phyloP scores from a whole-genome alignment of 345 rosid genomes.

The Brassica incana region DNA sequence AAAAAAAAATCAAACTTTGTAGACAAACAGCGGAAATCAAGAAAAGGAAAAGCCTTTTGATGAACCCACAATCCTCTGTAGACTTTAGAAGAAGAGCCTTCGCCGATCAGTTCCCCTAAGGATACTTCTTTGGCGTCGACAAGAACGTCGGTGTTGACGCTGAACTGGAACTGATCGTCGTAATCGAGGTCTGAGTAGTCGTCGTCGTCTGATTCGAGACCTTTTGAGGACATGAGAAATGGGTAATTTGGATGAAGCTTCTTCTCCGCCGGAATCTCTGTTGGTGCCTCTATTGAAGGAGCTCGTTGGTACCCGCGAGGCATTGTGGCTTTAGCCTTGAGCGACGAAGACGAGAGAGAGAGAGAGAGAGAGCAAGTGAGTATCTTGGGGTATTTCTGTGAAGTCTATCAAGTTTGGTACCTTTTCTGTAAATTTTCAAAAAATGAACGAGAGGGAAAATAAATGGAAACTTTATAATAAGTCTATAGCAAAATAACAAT shows the following conservation, averaged over 20 bases:
- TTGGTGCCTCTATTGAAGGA: constrained; percentile 19
- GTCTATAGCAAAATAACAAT: background rate
- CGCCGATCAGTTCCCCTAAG: constrained; percentile 22
- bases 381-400: constrained; percentile 9
- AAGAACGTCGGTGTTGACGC: constrained; percentile 13
- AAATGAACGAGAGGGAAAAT: constrained; percentile 37
- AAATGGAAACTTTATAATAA: background rate
- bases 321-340: constrained; percentile 26
- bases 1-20: background rate
- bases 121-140: constrained; percentile 23
- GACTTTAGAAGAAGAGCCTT: constrained; percentile 32
- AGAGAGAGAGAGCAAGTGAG: background rate
- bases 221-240: constrained; percentile 29
- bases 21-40: constrained; percentile 4
- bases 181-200: constrained; percentile 13
- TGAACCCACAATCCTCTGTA: constrained; percentile 33
- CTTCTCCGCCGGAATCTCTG: constrained; percentile 6
- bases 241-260: constrained; percentile 41
- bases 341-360: constrained; percentile 30
- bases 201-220: constrained; percentile 10
- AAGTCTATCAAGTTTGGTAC: background rate
- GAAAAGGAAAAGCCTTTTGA: background rate
- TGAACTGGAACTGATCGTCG: constrained; percentile 30
- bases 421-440: background rate
- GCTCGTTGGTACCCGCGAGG: constrained; percentile 37